Conservation (phyloP, 441 rosid species). For the Bruguiera hainesii region DNA sequence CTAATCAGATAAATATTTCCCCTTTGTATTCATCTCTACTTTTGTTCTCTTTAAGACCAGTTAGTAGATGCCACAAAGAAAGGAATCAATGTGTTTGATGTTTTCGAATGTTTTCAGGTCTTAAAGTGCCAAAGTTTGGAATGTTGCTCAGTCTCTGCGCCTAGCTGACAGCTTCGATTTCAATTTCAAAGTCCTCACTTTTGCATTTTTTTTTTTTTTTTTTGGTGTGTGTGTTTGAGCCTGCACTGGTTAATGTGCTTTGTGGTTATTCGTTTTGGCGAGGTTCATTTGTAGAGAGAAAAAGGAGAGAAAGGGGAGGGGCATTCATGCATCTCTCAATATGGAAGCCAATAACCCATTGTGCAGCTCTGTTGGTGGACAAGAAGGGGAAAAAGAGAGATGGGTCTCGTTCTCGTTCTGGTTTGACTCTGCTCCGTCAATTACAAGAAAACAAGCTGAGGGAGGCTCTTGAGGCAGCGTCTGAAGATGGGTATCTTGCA, state of each 20-base stretch:
- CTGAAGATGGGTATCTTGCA: constrained; percentile 80
- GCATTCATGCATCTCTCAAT: constrained; percentile 72
- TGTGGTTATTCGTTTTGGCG: constrained; percentile 11
- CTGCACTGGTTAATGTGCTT: constrained; percentile 20
- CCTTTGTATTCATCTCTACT: constrained; percentile 17
- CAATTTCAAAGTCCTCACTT: constrained; percentile 22
- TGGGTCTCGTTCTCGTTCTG: constrained; percentile 35
- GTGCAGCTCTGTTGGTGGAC: constrained; percentile 91
- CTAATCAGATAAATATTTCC: constrained; percentile 18
- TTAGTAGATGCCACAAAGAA: constrained; percentile 21
- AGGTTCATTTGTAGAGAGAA: constrained; percentile 17
- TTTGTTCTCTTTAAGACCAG: constrained; percentile 32
- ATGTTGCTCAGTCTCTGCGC: constrained; percentile 11
- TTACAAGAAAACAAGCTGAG: constrained; percentile 73
- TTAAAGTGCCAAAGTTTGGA: constrained; percentile 28
- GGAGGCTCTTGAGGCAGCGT: constrained; percentile 93
- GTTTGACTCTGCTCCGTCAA: constrained; percentile 38
- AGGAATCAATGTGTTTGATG: constrained; percentile 28
- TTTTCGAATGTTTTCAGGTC: constrained; percentile 36
- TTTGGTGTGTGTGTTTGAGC: constrained; percentile 14
- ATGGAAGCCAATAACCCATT: constrained; percentile 96
- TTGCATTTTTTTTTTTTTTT: constrained; percentile 1
- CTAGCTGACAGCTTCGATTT: constrained; percentile 13
- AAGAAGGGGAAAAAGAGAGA: constrained; percentile 82
- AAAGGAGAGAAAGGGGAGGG: background rate